Conservation (phyloP, 768 basidiomycete genomes). For the Pleurotus salmoneostramineus region DNA sequence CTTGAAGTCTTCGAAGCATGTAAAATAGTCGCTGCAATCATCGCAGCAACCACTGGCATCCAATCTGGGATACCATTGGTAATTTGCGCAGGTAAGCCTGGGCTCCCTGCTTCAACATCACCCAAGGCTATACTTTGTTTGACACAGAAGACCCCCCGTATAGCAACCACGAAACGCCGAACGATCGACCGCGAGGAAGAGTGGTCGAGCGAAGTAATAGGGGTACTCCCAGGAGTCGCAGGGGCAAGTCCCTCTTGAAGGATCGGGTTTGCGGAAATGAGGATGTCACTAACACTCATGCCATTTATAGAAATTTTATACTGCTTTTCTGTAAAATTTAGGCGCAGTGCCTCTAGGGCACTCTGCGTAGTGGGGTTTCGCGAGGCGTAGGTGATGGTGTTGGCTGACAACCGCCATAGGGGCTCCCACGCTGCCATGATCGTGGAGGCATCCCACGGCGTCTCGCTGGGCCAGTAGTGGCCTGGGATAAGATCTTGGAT, state of each 20-base stretch:
- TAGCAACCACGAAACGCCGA: neutral
- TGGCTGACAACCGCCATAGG: conserved; percentile 47
- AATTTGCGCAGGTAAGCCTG: neutral
- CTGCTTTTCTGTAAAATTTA: neutral
- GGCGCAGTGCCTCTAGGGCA: neutral
- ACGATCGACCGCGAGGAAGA: neutral
- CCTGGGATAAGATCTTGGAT: neutral
- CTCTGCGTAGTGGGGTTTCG: conserved; percentile 11
- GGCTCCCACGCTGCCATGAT: conserved; percentile 4
- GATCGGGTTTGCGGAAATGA: neutral
- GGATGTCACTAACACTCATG: neutral
- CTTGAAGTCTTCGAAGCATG: neutral
- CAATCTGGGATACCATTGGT: neutral
- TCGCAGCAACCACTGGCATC: conserved; percentile 3
- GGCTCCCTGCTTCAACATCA: neutral
- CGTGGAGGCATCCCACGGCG: neutral
- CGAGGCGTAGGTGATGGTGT: conserved; percentile 79
- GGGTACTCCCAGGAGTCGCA: neutral
- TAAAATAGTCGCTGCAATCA: neutral
- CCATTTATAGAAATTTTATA: neutral
- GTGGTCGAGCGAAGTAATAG: neutral
- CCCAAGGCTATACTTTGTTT: neutral
- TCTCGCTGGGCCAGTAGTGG: conserved; percentile 38
- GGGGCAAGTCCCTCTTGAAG: neutral
- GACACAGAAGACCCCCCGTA: neutral